Conservation (phyloP, 2,329 filamentous ascomycete species). For the Raffaelea albimanens region DNA sequence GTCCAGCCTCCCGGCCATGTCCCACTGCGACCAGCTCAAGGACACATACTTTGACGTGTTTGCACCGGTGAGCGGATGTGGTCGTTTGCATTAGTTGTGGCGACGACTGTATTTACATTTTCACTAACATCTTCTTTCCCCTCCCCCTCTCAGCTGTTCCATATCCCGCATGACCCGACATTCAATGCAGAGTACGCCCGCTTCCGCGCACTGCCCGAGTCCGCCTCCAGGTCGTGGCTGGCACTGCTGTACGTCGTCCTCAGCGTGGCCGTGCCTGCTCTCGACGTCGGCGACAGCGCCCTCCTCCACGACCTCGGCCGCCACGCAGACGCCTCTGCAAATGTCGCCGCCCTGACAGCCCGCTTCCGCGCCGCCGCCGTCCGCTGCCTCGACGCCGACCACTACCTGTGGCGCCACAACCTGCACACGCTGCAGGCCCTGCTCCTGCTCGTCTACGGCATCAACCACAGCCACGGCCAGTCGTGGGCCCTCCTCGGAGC, state of each 20-base stretch:
- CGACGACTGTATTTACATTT: too few relatives aligned
- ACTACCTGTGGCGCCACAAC: background rate
- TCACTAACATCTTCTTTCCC: too few relatives aligned
- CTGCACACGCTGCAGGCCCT: background rate
- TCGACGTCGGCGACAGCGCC: background rate
- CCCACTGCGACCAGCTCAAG: background rate
- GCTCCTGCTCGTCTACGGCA: background rate
- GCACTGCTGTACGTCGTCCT: background rate
- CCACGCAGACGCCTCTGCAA: background rate
- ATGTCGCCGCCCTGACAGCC: background rate
- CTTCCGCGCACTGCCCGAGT: background rate
- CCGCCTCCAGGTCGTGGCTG: background rate
- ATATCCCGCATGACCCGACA: background rate
- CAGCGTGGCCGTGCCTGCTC: background rate
- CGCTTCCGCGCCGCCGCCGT: background rate
- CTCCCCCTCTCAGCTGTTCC: background rate
- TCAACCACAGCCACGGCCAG: slow-evolving; percentile 1
- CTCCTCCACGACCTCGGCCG: background rate
- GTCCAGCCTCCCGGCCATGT: background rate
- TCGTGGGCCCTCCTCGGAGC: background rate
- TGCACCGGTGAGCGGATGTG: background rate
- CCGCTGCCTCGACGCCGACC: background rate
- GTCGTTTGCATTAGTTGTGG: too few relatives aligned
- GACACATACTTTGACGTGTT: background rate
- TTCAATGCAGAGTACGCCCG: background rate